phyloP scores from a whole-genome alignment of 2,329 filamentous ascomycete genomes.

The Plectosphaerella plurivora region DNA sequence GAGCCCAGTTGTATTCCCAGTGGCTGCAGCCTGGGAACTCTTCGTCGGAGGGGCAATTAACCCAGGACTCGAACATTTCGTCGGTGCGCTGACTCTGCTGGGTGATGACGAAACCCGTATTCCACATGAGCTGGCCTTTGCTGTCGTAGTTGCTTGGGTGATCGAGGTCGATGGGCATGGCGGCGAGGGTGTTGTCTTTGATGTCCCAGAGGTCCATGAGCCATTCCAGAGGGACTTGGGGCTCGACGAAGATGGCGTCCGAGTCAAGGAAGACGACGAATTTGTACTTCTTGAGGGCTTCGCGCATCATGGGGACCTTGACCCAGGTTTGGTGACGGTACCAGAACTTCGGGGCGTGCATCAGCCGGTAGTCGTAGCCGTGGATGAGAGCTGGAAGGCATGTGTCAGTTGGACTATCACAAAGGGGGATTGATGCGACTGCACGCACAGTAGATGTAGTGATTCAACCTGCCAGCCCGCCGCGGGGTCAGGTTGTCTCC shows the following conservation, averaged over 20 bases:
- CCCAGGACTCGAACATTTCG: conserved; percentile 8
- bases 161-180: conserved; percentile 40
- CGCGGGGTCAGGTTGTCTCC: conserved; percentile 2
- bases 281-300: conserved; percentile 31
- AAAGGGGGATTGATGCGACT: background rate
- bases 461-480: conserved; percentile 24
- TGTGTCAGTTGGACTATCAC: background rate
- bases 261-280: conserved; percentile 40
- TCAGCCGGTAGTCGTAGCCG: conserved; percentile 43
- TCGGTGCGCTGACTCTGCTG: conserved; percentile 17
- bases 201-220: conserved; percentile 42
- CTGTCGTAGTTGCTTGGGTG: conserved; percentile 28
- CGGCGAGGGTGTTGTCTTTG: conserved; percentile 30
- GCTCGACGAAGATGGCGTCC: conserved; percentile 35
- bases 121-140: conserved; percentile 26
- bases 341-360: conserved; percentile 33
- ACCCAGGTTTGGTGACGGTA: conserved; percentile 42
- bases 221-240: conserved; percentile 41
- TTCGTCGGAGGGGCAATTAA: conserved; percentile 10
- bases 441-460: conserved; percentile 28
- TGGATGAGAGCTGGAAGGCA: conserved; percentile 33
- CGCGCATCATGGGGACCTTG: conserved; percentile 31
- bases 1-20: conserved; percentile 19
- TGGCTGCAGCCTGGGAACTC: conserved; percentile 12
- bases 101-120: conserved; percentile 38